Conservation (phyloP, 805 yeast species). For the Nakazawaea siamensis region DNA sequence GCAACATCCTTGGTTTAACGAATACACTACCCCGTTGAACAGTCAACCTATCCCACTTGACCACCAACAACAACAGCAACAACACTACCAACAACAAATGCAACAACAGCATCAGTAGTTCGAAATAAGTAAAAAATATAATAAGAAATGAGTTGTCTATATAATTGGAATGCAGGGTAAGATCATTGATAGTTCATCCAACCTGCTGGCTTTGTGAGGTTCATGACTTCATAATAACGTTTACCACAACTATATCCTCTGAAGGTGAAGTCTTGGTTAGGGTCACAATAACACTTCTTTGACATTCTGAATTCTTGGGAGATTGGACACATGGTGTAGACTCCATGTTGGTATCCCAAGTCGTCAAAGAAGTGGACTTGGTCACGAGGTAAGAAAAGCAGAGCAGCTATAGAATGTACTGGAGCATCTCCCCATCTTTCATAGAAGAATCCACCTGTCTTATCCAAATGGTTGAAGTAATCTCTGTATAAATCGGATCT, state of each 20-base stretch:
- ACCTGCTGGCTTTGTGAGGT: conserved; percentile 18
- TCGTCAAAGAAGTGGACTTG: conserved; percentile 67
- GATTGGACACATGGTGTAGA: conserved; percentile 35
- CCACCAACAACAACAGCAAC: conserved; percentile 16
- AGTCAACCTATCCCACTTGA: conserved; percentile 11
- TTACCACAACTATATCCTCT: conserved; percentile 27
- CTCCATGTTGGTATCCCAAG: conserved; percentile 64
- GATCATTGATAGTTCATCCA: conserved; percentile 19
- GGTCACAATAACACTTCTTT: conserved; percentile 30
- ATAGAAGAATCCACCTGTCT: conserved; percentile 70
- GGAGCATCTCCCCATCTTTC: conserved; percentile 96
- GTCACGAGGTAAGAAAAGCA: conserved; percentile 45
- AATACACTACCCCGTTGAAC: conserved; percentile 31
- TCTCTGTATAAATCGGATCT: conserved; percentile 46
- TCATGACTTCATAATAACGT: conserved; percentile 20
- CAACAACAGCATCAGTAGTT: conserved; percentile 9
- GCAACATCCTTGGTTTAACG: conserved; percentile 78
- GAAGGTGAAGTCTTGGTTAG: conserved; percentile 29
- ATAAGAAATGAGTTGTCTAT: background rate
- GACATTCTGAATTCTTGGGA: conserved; percentile 19
- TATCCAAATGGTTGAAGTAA: conserved; percentile 57
- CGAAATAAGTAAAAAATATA: background rate
- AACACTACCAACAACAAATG: conserved; percentile 13
- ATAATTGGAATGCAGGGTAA: background rate
- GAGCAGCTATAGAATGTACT: conserved; percentile 71